A percentile compares a stretch with the other conserved stretches of the same genome.
Evolutionary conservation across 257 asterid species (phyloP).

Genomic region (Solanum sejunctum): DNA sequence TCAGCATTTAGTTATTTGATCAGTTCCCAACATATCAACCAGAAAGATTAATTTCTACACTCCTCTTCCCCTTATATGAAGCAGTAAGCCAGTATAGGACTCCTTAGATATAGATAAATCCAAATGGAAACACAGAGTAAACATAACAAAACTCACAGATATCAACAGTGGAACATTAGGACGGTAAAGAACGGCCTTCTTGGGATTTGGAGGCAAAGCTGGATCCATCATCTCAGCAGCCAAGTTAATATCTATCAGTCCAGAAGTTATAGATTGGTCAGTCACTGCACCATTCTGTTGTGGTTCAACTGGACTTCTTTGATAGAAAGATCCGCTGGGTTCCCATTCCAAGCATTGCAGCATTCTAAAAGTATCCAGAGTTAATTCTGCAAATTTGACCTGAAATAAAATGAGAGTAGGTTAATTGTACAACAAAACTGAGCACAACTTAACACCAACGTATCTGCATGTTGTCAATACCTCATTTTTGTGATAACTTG

Average conservation of each 20-base stretch:
- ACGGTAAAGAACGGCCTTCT: conserved; percentile 76
- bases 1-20: neutral
- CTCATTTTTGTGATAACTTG: conserved; percentile 91
- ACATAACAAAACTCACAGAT: conserved; percentile 49
- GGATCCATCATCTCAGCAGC: conserved; percentile 89
- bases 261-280: conserved; percentile 76
- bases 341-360: conserved; percentile 99
- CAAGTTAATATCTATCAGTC: conserved; percentile 71
- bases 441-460: neutral
- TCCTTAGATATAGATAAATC: neutral
- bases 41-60: neutral
- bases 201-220: conserved; percentile 88
- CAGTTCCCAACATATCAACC: neutral
- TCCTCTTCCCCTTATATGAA: neutral
- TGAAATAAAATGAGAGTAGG: conserved; percentile 11
- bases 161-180: conserved; percentile 74
- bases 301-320: conserved; percentile 41
- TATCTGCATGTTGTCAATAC: conserved; percentile 16
- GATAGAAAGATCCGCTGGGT: conserved; percentile 78
- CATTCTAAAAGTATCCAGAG: conserved; percentile 91
- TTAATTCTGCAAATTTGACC: conserved; percentile 92
- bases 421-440: neutral
- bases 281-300: conserved; percentile 46
- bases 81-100: neutral
- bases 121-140: neutral